Evolutionary conservation across 169 alveolate genomes (phyloP), one percentile per base, ranked within the genome.

Genomic region (Eimeria necatrix): DNA sequence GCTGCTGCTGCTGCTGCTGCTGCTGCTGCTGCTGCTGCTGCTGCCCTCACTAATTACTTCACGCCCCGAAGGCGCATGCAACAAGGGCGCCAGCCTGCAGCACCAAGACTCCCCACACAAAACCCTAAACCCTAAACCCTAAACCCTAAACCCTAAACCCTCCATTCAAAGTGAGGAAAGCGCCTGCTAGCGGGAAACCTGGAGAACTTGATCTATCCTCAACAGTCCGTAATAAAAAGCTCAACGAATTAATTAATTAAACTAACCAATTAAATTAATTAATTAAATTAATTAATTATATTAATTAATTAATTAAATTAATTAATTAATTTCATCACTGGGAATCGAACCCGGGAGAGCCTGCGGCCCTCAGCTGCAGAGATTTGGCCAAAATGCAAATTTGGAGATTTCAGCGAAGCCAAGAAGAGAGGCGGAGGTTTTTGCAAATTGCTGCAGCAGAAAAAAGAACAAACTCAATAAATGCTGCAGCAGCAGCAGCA

Each of bases 291-390:
- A 26, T 3, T 6, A 61, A 61, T 4, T 7, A 61, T 61, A 61
- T 7, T 10, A 6, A 61, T 61, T 4, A 61, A 7, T 18, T 18
- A 18, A 61, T 7, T 7, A 7, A 61, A 61, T 61, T 20, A 61
- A 20, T 4, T 12, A 20, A 16, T 12, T 61, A 6, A 61, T 61
- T 20, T 16, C 7, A 61, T 12, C 16, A 6, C 12, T 5, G 87
- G 68, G 87, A 49, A 49, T 78, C 87, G 68, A 78, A 78, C 87
- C 87, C 87, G 87, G 9, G 87, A 59, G 87, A 78, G 87, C 12
- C 49, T n/a, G 64, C 32, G 87, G 68, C 60, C 56, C 61, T 78
- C 68, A 46, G 68, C 46, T 78, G 87, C 4, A 16, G 87, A 78
- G 24, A 78, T n/a, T 7, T 3, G 7, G 10, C n/a, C 32, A 49